Percentiles rank a stretch among this genome's conserved stretches.
These are phyloP conservation scores for Ambrosiella cleistominuta DNA, from an alignment of 2,329 filamentous ascomycete species.

Conservation along the genomic window DNA sequence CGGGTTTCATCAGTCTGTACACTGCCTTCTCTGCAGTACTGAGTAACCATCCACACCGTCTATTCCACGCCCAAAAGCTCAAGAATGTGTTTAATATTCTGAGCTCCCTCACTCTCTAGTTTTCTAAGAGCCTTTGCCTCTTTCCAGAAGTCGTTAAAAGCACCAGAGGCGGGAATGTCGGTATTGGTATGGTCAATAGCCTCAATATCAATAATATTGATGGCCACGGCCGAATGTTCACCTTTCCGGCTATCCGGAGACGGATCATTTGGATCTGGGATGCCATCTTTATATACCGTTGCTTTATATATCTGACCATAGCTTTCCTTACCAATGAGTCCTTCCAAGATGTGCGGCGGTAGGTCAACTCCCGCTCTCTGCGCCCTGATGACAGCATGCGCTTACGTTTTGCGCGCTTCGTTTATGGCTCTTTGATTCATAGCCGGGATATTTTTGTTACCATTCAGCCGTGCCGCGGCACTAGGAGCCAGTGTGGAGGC, in stretches of 20 bases:
- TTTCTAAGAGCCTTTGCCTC: conserved; percentile 53
- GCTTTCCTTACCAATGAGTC: conserved; percentile 58
- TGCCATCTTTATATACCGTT: conserved; percentile 14
- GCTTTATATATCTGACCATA: conserved; percentile 61
- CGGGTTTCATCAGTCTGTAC: conserved; percentile 60
- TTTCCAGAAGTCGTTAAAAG: conserved; percentile 52
- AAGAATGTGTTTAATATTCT: conserved; percentile 67
- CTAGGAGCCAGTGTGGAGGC: not conserved
- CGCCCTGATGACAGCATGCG: conserved; percentile 43
- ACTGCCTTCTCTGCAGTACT: conserved; percentile 73
- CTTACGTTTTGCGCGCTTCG: conserved; percentile 55
- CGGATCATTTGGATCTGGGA: conserved; percentile 18
- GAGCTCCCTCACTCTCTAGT: conserved; percentile 54
- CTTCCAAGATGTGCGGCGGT: conserved; percentile 49
- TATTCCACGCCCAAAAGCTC: conserved; percentile 62
- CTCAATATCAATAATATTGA: conserved; percentile 76
- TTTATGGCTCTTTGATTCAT: conserved; percentile 44
- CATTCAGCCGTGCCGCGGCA: conserved; percentile 1
- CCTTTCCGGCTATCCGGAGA: not conserved
- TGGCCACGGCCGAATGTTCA: conserved; percentile 38
- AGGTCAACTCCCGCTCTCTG: conserved; percentile 39
- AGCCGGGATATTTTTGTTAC: conserved; percentile 19
- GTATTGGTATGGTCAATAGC: conserved; percentile 43
- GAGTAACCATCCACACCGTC: conserved; percentile 75
- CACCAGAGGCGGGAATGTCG: conserved; percentile 46